Evolutionary conservation across 495 filamentous ascomycete genomes (phyloP), one percentile per base, ranked within the genome.

Genomic region (Talaromyces liani): DNA sequence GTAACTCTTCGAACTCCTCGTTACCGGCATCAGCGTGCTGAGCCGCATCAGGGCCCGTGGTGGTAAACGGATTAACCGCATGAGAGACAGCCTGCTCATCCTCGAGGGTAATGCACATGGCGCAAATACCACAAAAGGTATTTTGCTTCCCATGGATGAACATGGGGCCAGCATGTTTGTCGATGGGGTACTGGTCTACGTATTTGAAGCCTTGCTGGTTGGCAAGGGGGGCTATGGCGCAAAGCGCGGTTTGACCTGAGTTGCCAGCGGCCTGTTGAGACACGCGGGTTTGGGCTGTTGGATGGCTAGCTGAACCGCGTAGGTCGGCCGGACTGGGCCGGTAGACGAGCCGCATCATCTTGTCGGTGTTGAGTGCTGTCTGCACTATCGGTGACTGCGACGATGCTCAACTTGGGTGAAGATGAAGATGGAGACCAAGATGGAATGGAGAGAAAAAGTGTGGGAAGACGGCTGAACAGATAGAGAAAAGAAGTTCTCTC

Each of bases 51-150:
- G 27, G 57, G 8, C 57, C 57, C n/a, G 18, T 36, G 57, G 31
- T 36, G 57, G 16, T 34, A n/a, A 18, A 24, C 16, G 27, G 14
- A 29, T 59, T 14, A 5, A 22, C 31, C 6, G 18, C 10, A 7
- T 0, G 20, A 31, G 34, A 22, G 29, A 59, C 18, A 12, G 31
- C 31, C 16, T 36, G 57, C 57, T 59, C 57, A 36, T 59, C 57
- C 57, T 59, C 57, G 33, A 59, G 57, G 18, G 57, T 59, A n/a
- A 59, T 36, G 57, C 57, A 59, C 31, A 36, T 59, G 16, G 33
- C 57, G 10, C 57, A 59, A n/a, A 59, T 36, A 59, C 57, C 57
- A 22, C 57, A 59, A 6, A 59, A 36, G n/a, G 31, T 59, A 6
- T 34, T 36, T 22, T 22, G 27, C 16, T 36, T 33, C 14, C 2